A percentile compares a stretch with the other conserved stretches of the same genome.
Conservation (phyloP, 1,284 basidiomycete species). For the Marasmius tenuissimus region DNA sequence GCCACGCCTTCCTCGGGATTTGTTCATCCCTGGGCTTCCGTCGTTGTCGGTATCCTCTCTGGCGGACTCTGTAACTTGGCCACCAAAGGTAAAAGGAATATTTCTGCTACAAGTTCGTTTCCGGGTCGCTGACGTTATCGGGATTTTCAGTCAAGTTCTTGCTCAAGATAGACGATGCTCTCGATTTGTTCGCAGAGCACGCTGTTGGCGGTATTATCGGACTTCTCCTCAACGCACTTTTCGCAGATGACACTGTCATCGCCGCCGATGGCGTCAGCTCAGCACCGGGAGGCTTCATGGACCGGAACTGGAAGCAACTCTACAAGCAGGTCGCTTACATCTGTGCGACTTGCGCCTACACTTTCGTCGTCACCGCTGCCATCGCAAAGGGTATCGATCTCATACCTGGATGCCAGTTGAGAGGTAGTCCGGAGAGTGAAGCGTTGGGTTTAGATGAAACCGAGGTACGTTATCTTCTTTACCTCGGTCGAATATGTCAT, state of each 20-base stretch:
- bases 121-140: slow-evolving; percentile 12
- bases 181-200: slow-evolving; percentile 91
- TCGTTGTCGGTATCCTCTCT: slow-evolving; percentile 77
- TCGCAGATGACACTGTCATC: slow-evolving; percentile 65
- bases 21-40: slow-evolving; percentile 66
- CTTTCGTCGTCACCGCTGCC: slow-evolving; percentile 67
- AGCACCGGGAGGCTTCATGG: slow-evolving; percentile 37
- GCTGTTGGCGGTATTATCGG: slow-evolving; percentile 83
- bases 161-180: slow-evolving; percentile 75
- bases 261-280: slow-evolving; percentile 76
- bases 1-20: slow-evolving; percentile 81
- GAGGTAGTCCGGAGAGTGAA: slow-evolving; percentile 77
- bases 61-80: slow-evolving; percentile 84
- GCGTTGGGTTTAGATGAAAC: slow-evolving; percentile 87
- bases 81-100: slow-evolving; percentile 66
- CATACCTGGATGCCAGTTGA: slow-evolving; percentile 77
- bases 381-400: slow-evolving; percentile 72
- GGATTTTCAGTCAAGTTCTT: slow-evolving; percentile 58
- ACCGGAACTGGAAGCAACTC: slow-evolving; percentile 49
- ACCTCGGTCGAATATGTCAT: neutral
- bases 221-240: slow-evolving; percentile 76
- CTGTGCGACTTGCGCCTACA: slow-evolving; percentile 64
- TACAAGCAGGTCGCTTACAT: slow-evolving; percentile 87
- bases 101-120: slow-evolving; percentile 13
- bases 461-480: slow-evolving; percentile 52